Base-by-base conservation (phyloP, 2,329 filamentous ascomycete species). In the Pezizomycotina sp. region DNA sequence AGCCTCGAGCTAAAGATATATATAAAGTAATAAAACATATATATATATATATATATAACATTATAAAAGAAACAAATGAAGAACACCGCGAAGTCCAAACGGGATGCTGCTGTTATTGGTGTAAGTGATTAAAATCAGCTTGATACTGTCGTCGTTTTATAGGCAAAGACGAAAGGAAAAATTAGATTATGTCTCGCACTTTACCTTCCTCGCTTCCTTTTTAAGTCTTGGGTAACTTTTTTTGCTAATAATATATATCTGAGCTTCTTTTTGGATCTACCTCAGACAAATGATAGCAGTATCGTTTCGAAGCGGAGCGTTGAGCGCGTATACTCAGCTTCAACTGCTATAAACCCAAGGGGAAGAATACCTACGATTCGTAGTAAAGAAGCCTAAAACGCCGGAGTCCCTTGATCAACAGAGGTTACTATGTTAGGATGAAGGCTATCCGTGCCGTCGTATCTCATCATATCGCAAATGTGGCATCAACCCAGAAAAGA, bases 301-400 rank as follows among this genome's bases (percentile, higher is more conserved):
- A 92, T 92, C 48, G 76, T 84, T 10, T 92, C 83, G 9, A 93
- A 93, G 56, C 66, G 83, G 48, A 89, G 82, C 50, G 84, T 93
- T n/a, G 83, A 92, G 54, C 75, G 75, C 49, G 62, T 92, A 9
- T 93, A 93, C 56, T 76, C 45, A 53, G 66, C 76, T n/a, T n/a
- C n/a, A n/a, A n/a, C n/a, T n/a, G n/a, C n/a, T n/a, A n/a, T n/a
- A n/a, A n/a, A n/a, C n/a, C n/a, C n/a, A n/a, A n/a, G n/a, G n/a
- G n/a, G n/a, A n/a, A n/a, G n/a, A n/a, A n/a, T n/a, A n/a, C n/a
- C n/a, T n/a, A 49, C 75, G 78, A 29, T 76, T 81, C 53, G 93
- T 93, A 56, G 81, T 92, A 21, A 74, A 70, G 48, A 91, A 84
- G 55, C 77, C 78, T 48, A 74, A 82, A 56, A 66, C n/a, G 82